Conservation (phyloP, 1,284 basidiomycete genomes). For the Ganoderma resinaceum region DNA sequence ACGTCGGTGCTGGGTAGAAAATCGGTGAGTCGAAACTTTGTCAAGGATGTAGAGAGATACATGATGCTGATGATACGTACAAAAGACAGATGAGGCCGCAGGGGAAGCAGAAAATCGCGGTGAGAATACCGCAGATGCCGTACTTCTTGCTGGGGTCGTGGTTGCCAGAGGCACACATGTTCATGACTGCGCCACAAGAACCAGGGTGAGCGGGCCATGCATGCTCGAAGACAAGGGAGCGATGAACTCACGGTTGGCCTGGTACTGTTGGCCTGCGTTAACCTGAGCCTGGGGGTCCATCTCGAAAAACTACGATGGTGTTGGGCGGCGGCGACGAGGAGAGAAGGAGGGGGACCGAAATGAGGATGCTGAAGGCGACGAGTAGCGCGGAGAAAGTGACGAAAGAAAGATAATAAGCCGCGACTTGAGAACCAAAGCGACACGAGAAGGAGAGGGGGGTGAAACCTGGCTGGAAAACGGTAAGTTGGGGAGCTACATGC, state of each 20-base stretch:
- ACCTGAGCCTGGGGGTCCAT: background rate
- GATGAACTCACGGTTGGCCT: slow-evolving; percentile 8
- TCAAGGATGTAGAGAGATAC: background rate
- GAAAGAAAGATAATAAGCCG: background rate
- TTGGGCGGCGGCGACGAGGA: background rate
- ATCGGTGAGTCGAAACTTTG: background rate
- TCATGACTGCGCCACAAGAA: slow-evolving; percentile 10
- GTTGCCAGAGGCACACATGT: slow-evolving; percentile 31
- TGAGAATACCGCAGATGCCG: slow-evolving; percentile 37
- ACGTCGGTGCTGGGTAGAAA: slow-evolving; percentile 17
- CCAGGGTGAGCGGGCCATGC: background rate
- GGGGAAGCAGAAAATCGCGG: slow-evolving; percentile 36
- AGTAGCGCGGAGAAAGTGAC: background rate
- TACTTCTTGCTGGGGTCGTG: slow-evolving; percentile 36
- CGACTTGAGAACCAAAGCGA: background rate
- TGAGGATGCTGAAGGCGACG: too few relatives aligned
- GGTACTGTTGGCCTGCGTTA: slow-evolving; percentile 9
- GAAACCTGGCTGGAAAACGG: background rate
- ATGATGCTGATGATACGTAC: slow-evolving; percentile 26
- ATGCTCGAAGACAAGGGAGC: background rate
- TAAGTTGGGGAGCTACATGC: background rate
- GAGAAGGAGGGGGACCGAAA: background rate
- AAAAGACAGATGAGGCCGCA: slow-evolving; percentile 38
- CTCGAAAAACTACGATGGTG: background rate
- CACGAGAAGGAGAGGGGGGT: background rate